These are phyloP conservation scores for Hyaloscypha finlandica DNA, from an alignment of 495 filamentous ascomycete species.

Conservation along the genomic window DNA sequence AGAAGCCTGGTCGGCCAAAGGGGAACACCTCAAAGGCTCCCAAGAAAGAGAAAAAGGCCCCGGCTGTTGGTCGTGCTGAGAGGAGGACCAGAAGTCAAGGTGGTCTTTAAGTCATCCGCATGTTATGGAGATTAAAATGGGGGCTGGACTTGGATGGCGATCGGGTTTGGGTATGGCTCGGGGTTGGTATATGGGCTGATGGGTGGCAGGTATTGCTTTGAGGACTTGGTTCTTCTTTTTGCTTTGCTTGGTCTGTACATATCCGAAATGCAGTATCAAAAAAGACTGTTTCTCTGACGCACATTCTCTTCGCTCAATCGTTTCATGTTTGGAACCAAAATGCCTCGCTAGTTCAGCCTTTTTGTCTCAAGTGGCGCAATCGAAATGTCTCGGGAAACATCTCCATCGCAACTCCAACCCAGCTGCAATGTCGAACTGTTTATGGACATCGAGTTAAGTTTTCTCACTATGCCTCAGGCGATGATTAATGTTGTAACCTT, in stretches of 20 bases:
- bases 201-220: not conserved
- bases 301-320: not conserved
- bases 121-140: not conserved
- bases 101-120: conserved; percentile 5
- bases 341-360: not conserved
- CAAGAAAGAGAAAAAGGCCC: conserved; percentile 32
- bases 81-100: conserved; percentile 34
- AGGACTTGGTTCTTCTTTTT: conserved; percentile 6
- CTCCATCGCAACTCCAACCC: no score
- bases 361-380: not conserved
- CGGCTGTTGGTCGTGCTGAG: conserved; percentile 24
- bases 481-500: no score
- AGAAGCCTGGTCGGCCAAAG: conserved; percentile 25
- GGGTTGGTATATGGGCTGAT: not conserved
- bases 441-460: no score
- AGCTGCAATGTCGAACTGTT: no score
- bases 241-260: conserved; percentile 10
- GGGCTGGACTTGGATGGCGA: not conserved
- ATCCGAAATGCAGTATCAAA: not conserved
- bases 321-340: not conserved
- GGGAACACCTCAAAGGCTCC: conserved; percentile 10
- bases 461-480: no score
- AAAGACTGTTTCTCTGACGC: not conserved
- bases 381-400: no score
- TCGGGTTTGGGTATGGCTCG: conserved; percentile 3